Evolutionary conservation across 2,329 filamentous ascomycete species (phyloP).

Genomic region (Pseudogymnoascus sp.): DNA sequence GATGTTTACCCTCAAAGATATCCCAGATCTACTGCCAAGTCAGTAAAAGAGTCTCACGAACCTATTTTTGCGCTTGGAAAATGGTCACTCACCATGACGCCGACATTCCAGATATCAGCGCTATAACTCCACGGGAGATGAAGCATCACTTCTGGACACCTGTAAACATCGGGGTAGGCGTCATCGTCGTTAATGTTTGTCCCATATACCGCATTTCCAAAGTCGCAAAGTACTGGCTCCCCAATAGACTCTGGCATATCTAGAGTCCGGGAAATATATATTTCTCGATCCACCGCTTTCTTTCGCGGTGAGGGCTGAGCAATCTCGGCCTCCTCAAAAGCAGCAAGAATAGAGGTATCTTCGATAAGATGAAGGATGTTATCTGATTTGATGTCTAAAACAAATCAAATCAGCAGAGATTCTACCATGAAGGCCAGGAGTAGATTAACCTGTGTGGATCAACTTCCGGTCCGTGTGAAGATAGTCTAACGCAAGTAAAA

Average conservation of each 20-base stretch:
- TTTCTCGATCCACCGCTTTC: slow-evolving; percentile 29
- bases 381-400: slow-evolving; percentile 35
- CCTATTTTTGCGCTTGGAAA: neutral
- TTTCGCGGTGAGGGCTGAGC: slow-evolving; percentile 34
- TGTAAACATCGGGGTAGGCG: slow-evolving; percentile 33
- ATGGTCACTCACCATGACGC: slow-evolving; percentile 16
- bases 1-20: slow-evolving; percentile 16
- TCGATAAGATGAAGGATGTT: slow-evolving; percentile 36
- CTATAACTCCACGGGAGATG: slow-evolving; percentile 21
- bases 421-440: neutral
- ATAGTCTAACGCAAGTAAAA: slow-evolving; percentile 37
- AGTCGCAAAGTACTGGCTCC: slow-evolving; percentile 37
- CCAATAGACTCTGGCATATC: slow-evolving; percentile 26
- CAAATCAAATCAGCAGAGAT: slow-evolving; percentile 13
- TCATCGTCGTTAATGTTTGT: slow-evolving; percentile 28
- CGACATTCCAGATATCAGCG: slow-evolving; percentile 22
- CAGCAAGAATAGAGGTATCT: slow-evolving; percentile 29
- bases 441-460: slow-evolving; percentile 35
- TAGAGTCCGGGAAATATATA: slow-evolving; percentile 36
- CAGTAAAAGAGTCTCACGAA: neutral
- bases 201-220: slow-evolving; percentile 36
- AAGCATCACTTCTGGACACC: slow-evolving; percentile 38
- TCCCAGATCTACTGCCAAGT: slow-evolving; percentile 15
- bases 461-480: slow-evolving; percentile 37
- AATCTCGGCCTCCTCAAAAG: slow-evolving; percentile 34